Evolutionary conservation across 1,139 yeast genomes (phyloP), one percentile per base, ranked within the genome.

Genomic region (Hemisphaericaspora lyxosophila): DNA sequence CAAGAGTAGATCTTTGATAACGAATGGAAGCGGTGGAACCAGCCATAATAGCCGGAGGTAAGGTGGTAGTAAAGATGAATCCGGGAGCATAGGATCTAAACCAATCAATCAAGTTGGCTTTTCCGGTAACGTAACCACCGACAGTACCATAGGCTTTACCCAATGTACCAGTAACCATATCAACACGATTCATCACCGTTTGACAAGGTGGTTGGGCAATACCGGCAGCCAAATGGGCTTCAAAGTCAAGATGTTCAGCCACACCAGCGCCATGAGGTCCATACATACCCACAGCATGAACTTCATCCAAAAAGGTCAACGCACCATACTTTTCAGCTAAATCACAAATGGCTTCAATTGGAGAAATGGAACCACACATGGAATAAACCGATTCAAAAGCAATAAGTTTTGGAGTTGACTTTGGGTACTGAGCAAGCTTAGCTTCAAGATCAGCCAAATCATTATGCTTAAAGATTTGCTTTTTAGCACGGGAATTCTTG

Each of bases 261-360:
- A 92, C 97, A 68, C 99, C 99, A 30, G 96, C 98, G 56, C 99
- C 99, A 56, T 87, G 96, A 44, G 98, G 97, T 55, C 98, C 98
- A 61, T 92, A 92, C 85, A 92, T 80, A 40, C 99, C 99, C 38
- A 94, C 97, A 31, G 98, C 97, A 59, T 92, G 99, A 33, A 92
- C 99, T 65, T 92, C 99, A 62, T 92, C 99, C 59, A 94, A 74
- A 64, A 92, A 92, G 31, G 99, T 92, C 54, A 92, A 67, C 31
- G 97, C 97, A 45, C 97, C 97, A 61, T 94, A 92, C 66, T 92
- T 89, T 41, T 90, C 96, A 34, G 99, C 99, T 57, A 92, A 74
- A 55, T 89, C 96, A 62, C 97, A 92, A 49, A 94, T 89, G 48
- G 78, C 82, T 56, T 85, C 88, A 55, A 92, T 92, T 35, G 97